Percentiles rank a stretch among this genome's conserved stretches.
phyloP scores from a whole-genome alignment of 306 rosid species.

The Parietaria judaica region DNA sequence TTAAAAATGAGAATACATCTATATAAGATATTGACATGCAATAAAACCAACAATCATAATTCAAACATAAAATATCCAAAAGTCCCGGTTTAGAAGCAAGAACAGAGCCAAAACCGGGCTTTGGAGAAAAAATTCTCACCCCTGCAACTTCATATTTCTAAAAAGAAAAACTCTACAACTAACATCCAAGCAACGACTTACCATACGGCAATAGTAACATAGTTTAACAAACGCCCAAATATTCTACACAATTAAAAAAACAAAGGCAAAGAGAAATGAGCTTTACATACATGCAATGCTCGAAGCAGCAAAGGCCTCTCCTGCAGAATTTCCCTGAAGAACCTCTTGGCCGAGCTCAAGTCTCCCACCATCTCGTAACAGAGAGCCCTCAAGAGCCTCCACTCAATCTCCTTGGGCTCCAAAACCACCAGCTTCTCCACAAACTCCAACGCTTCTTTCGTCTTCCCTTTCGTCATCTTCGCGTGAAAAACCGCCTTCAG shows the following conservation, averaged over 20 bases:
- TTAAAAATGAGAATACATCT: no score
- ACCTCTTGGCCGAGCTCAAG: constrained; percentile 47
- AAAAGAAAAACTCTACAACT: neutral
- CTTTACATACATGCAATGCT: constrained; percentile 77
- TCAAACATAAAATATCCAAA: no score
- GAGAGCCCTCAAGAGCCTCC: constrained; percentile 80
- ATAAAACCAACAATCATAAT: no score
- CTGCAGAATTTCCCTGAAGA: constrained; percentile 57
- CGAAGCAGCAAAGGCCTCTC: constrained; percentile 60
- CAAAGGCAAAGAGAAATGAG: neutral
- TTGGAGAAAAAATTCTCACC: neutral
- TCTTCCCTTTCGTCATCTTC: constrained; percentile 67
- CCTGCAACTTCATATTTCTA: neutral
- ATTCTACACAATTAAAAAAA: neutral
- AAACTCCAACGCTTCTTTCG: constrained; percentile 60
- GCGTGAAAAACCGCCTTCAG: constrained; percentile 62
- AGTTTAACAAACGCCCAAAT: no score
- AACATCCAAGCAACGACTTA: neutral
- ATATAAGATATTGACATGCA: no score
- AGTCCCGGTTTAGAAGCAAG: no score
- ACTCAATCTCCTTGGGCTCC: constrained; percentile 72
- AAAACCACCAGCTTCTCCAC: constrained; percentile 58
- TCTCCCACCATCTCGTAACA: constrained; percentile 72
- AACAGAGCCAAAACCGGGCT: neutral
- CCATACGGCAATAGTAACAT: no score